phyloP scores from a whole-genome alignment of 2,329 filamentous ascomycete genomes.

The Ceratocystis destructans region DNA sequence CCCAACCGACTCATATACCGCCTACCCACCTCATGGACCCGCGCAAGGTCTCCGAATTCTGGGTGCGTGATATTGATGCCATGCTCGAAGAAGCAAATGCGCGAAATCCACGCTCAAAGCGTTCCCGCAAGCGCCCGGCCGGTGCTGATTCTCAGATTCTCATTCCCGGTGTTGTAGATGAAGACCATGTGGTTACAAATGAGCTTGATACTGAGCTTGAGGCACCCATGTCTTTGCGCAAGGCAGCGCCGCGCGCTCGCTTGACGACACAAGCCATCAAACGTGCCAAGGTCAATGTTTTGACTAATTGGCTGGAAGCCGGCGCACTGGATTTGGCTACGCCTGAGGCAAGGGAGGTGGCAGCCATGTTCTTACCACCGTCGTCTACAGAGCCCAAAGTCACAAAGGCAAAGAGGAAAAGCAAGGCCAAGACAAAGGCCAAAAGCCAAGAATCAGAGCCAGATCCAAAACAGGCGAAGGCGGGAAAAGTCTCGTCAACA shows the following conservation, averaged over 20 bases:
- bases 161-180: not conserved
- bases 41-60: constrained; percentile 11
- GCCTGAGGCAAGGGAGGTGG: constrained; percentile 3
- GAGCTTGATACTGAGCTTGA: not conserved
- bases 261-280: constrained; percentile 9
- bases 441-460: not conserved
- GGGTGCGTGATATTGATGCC: constrained; percentile 10
- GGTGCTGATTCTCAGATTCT: not conserved
- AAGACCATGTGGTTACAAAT: not conserved
- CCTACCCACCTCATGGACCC: constrained; percentile 1
- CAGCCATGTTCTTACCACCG: not conserved
- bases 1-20: not conserved
- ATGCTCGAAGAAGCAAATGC: not conserved
- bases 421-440: not conserved
- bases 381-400: not conserved
- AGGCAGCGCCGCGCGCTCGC: not conserved
- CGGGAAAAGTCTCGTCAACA: not conserved
- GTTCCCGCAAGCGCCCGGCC: not conserved
- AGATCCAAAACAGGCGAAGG: not conserved
- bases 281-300: constrained; percentile 7
- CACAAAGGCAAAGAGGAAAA: not conserved
- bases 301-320: constrained; percentile 11
- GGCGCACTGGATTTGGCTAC: constrained; percentile 3
- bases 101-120: not conserved
- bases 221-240: not conserved